phyloP scores from a whole-genome alignment of 306 rosid genomes.

The Canavalia gladiata region DNA sequence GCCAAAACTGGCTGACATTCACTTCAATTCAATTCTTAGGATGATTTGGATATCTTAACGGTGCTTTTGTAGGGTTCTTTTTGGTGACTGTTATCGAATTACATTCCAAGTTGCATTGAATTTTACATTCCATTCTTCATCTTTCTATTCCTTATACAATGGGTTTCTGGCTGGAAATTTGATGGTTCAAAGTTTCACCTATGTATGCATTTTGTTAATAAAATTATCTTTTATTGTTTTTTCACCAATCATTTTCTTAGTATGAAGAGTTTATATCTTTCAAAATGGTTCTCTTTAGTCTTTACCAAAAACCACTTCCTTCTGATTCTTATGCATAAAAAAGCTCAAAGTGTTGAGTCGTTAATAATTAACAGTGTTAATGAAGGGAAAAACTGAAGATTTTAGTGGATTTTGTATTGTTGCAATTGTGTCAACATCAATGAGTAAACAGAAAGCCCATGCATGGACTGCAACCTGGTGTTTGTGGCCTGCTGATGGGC shows the following conservation, averaged over 20 bases:
- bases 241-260: not conserved
- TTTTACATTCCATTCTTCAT: not conserved
- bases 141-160: conserved; percentile 1
- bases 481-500: not conserved
- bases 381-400: not conserved
- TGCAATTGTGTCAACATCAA: not conserved
- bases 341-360: not conserved
- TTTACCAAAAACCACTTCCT: not conserved
- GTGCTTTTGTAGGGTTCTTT: not conserved
- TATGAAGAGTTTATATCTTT: not conserved
- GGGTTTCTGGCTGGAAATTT: conserved; percentile 11
- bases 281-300: not conserved
- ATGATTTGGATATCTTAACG: no score
- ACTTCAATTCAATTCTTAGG: no score
- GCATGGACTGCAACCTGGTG: not conserved
- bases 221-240: not conserved
- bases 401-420: conserved; percentile 19
- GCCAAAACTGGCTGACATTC: not conserved
- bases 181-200: not conserved
- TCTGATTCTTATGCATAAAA: not conserved
- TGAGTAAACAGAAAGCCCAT: not conserved
- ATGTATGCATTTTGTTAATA: not conserved
- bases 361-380: not conserved
- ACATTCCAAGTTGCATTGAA: no score
- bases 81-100: conserved; percentile 7